Evolutionary conservation across 108 stramenopile species (phyloP), one percentile per base, ranked within the genome.

Genomic region (Nannochloropsis salina): DNA sequence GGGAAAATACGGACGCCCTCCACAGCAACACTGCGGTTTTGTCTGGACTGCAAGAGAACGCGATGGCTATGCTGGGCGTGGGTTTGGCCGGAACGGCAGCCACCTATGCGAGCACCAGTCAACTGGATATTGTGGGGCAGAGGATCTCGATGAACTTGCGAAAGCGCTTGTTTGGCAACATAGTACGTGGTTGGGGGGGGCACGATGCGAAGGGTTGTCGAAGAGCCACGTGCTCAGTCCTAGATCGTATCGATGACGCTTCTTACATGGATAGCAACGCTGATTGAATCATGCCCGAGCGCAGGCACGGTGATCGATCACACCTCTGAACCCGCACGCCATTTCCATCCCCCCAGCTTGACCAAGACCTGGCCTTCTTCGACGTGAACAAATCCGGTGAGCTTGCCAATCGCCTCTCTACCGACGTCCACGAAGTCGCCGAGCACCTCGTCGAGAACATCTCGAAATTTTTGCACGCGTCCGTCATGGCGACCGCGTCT

Each of bases 121-220:
- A 74, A 8, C n/a, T 74, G 61, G 61, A 74, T n/a, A 74, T 74
- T 4, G 61, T 74, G 6, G 61, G 61, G 8, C 61, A 74, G 61
- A 15, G 61, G 61, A 74, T 74, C 6, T 74, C 61, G 61, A 74
- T 74, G 61, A n/a, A 74, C 61, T 74, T 74, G n/a, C 61, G 61
- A n/a, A 74, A 74, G 61, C 61, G 61, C n/a, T 74, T 74, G 61
- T 74, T 74, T 74, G n/a, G 61, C 61, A 74, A 74, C 61, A 74
- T 74, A n/a, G 61, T 74, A 74, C 61, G 61, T 74, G n/a, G n/a
- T 3, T n/a, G 6, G 4, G 61, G 61, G 61, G 61, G 61, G n/a
- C n/a, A 15, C 47, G 1, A 51, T 51, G 61, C 61, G 61, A n/a
- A n/a, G 61, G n/a, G 6, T 74, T 74, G 15, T n/a, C 61, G n/a